Base-by-base conservation (phyloP, 306 rosid genomes). In the Ormosia emarginata region DNA sequence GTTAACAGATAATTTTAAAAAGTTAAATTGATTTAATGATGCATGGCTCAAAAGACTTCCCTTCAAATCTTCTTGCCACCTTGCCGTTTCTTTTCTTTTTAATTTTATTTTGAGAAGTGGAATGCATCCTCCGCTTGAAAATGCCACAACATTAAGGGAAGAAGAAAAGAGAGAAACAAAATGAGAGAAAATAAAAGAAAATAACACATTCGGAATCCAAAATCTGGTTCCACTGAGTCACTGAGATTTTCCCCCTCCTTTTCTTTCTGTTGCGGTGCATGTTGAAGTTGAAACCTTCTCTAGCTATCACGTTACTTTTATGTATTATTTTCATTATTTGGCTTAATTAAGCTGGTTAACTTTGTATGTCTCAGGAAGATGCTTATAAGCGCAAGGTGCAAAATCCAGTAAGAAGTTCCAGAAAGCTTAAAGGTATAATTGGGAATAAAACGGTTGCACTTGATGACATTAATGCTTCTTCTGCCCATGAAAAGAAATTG, bases 351-450 rank as follows among this genome's bases (percentile, higher is more conserved):
- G 55, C 24, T 71, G 44, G 70, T 56, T 83, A 59, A 67, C 64
- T 57, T 81, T 69, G 17, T 68, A 71, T 84, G 24, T 24, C 64
- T 79, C 92, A 91, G 96, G 91, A 82, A 71, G 82, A 47, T 84
- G 83, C 88, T 73, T 77, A 80, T 70, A 81, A 87, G 78, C 77
- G 77, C 47, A 81, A 81, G 83, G 81, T 75, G 84, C 85, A 89
- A 83, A 82, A 59, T 61, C 78, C 84, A 39, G 88, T 65, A 32
- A 73, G 15, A 58, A 87, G 71, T 57, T 73, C 90, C 74, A 83
- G 86, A 86, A 91, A 87, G 81, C 83, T 83, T 50, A 82, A 78
- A 71, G 88, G 81, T 56, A 44, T 75, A 43, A 5, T 63, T 58
- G 76, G 81, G 36, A 77, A 68, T 68, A 82, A 86, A 87, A 67